Evolutionary conservation across 2,329 filamentous ascomycete genomes (phyloP).

Genomic region (Cladophialophora yegresii): DNA sequence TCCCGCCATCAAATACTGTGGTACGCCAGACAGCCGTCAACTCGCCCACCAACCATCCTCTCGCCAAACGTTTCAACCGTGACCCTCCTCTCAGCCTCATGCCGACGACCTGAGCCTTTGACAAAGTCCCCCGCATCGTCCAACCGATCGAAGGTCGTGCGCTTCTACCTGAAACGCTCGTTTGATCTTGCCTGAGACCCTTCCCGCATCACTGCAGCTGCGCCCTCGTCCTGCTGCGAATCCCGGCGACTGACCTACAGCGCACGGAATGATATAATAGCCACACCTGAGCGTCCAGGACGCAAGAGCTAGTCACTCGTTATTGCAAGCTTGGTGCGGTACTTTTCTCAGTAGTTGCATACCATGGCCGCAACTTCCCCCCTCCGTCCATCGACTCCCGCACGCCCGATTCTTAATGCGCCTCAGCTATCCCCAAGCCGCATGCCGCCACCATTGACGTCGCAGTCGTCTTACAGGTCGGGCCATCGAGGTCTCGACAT

Average conservation of each 20-base stretch:
- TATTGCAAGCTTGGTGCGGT: background rate
- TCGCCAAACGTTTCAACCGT: background rate
- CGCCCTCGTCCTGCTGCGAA: background rate
- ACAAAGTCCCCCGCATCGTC: background rate
- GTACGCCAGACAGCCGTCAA: slow-evolving; percentile 6
- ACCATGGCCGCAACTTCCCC: slow-evolving; percentile 24
- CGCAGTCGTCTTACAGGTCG: slow-evolving; percentile 39
- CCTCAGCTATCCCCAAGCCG: slow-evolving; percentile 31
- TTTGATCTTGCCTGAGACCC: slow-evolving; percentile 11
- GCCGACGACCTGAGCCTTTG: background rate
- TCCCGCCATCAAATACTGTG: background rate
- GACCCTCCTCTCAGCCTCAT: background rate
- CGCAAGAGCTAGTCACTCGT: slow-evolving; percentile 4
- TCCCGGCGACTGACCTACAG: background rate
- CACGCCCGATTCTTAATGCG: slow-evolving; percentile 13
- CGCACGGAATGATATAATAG: slow-evolving; percentile 18
- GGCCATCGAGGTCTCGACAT: slow-evolving; percentile 61
- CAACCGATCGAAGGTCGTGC: slow-evolving; percentile 1
- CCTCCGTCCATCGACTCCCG: slow-evolving; percentile 24
- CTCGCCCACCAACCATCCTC: slow-evolving; percentile 5
- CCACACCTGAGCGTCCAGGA: slow-evolving; percentile 3
- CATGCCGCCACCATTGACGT: slow-evolving; percentile 19
- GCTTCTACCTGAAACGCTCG: slow-evolving; percentile 4
- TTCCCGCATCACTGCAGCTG: slow-evolving; percentile 13
- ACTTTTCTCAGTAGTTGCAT: background rate